Base-by-base conservation (phyloP, 306 rosid species). In the Prinsepia uniflora region DNA sequence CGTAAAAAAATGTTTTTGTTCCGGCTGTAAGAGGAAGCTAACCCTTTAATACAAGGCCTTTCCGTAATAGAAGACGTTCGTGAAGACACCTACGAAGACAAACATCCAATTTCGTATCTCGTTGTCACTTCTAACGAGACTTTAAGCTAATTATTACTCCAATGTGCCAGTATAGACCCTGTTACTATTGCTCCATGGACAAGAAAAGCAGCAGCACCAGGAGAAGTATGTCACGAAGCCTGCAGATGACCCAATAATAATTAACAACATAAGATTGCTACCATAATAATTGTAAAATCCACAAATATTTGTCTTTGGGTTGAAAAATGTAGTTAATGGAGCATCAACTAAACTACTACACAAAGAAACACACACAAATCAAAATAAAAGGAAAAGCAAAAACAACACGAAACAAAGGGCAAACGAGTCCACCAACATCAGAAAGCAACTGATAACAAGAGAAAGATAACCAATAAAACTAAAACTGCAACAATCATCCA, bases 111-210 rank as follows among this genome's bases (percentile, higher is more conserved):
- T 47, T 58, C 9, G 56, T 12, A 46, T 49, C 63, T 30, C 20
- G 5, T 14, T 49, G 9, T 52, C 55, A 60, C 76, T 24, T 59
- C 70, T 36, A 36, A 48, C 14, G 61, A 44, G 63, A 76, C 72
- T 71, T 78, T 73, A 72, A 50, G 56, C 72, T 58, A 62, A 45
- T 20, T 47, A 63, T 15, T 11, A 61, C 44, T 48, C 63, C 70
- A 70, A 22, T 61, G 58, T 53, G 10, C 54, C 18, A 54, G 6
- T 53, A 39, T 22, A 63, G 4, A 52, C 49, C 19, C 8, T n/a
- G 60, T 39, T 48, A 49, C 13, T 54, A 9, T 1, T 68, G 71
- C 66, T 56, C 73, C 8, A 48, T 57, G 36, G 62, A 47, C 76
- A 39, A 18, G 48, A 44, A 30, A 63, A 70, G 54, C 18, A 34